Evolutionary conservation across 169 alveolate genomes (phyloP), one percentile per base, ranked within the genome.

Genomic region (Sarcocystis neurona): DNA sequence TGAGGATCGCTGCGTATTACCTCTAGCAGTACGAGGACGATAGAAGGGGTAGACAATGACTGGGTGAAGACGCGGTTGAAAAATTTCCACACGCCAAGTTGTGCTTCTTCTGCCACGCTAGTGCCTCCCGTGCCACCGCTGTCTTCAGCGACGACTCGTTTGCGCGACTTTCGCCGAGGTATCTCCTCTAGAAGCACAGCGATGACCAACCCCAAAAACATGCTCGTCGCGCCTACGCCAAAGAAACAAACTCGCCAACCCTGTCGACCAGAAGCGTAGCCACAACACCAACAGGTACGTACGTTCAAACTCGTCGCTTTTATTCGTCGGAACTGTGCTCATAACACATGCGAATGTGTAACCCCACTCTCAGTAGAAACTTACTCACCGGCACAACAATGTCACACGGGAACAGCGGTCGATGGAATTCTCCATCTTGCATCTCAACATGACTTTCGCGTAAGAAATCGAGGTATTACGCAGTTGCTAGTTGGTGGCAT

Each of bases 231-330:
- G 46, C 97, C 97, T 39, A 95, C 97, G 44, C 92, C 43, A n/a
- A 93, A 90, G 88, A 95, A 94, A 72, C 96, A 94, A 34, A 94
- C 92, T 63, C 97, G 93, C 97, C 97, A 95, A n/a, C 90, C 93
- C 93, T 90, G 60, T 44, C 27, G n/a, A 50, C 0, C 78, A 10
- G 43, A 48, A 30, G 32, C 37, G 30, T 23, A 0, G n/a, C 20
- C 68, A 68, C n/a, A 58, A 32, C 27, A 27, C 37, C 23, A 56
- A 39, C 47, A 84, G 32, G 46, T 60, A 77, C 0, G 50, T n/a
- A n/a, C n/a, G n/a, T n/a, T n/a, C n/a, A n/a, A n/a, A n/a, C n/a
- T n/a, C n/a, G n/a, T n/a, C n/a, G n/a, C n/a, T n/a, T n/a, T n/a
- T n/a, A n/a, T n/a, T n/a, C n/a, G n/a, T n/a, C n/a, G n/a, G n/a